phyloP scores from a whole-genome alignment of 108 stramenopile species.

The Cyclostephanos tholiformis region DNA sequence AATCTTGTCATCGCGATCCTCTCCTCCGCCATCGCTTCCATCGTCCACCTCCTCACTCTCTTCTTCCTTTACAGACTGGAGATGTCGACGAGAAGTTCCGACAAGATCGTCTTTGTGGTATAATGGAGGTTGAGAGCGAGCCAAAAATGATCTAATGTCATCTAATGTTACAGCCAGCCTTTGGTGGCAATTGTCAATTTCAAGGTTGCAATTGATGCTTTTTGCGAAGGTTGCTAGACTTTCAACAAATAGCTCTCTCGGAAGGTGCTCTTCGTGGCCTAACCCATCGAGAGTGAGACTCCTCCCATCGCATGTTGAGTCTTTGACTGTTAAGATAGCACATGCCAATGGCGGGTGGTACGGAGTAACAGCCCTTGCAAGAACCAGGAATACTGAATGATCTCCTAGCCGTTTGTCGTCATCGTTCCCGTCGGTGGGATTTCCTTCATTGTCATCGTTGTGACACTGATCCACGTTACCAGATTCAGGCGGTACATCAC shows the following conservation, averaged over 20 bases:
- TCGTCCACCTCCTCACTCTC: conserved; percentile 36
- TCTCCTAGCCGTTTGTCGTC: conserved; percentile 29
- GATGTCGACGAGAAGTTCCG: conserved; percentile 5
- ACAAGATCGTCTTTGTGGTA: conserved; percentile 15
- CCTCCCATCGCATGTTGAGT: conserved; percentile 52
- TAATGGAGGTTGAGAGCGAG: background rate
- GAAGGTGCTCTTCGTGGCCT: conserved; percentile 65
- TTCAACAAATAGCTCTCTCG: conserved; percentile 74
- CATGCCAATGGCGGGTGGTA: conserved; percentile 74
- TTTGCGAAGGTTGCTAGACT: conserved; percentile 66
- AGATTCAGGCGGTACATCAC: background rate
- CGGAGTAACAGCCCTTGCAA: conserved; percentile 66
- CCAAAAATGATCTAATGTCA: conserved; percentile 8
- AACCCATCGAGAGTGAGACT: conserved; percentile 55
- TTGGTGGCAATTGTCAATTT: background rate
- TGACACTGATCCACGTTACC: background rate
- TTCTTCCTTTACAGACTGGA: conserved; percentile 49
- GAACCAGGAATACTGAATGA: conserved; percentile 58
- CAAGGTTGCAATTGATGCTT: conserved; percentile 54
- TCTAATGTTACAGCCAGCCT: conserved; percentile 12
- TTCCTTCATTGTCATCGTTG: background rate
- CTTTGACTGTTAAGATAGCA: conserved; percentile 66
- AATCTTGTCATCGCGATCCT: conserved; percentile 5
- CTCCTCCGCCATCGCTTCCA: conserved; percentile 30
- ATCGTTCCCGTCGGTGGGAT: conserved; percentile 1